Percentiles rank a stretch among this genome's conserved stretches.
Conservation (phyloP, 495 filamentous ascomycete genomes). For the Penicillium fimorum region DNA sequence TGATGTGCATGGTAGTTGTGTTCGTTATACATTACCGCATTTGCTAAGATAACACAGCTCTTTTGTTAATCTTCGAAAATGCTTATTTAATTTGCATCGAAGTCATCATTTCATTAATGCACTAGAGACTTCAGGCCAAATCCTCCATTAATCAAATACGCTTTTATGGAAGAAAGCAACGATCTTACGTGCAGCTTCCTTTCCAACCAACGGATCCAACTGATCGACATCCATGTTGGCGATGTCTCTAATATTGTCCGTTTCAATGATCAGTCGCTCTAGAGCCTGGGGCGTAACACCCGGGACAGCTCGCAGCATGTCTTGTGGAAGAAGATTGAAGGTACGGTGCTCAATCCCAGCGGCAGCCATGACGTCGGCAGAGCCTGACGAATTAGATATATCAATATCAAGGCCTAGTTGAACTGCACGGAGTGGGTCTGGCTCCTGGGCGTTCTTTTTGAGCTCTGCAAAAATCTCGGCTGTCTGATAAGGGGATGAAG, state of each 20-base stretch:
- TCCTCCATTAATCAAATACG: conserved; percentile 54
- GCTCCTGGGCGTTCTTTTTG: conserved; percentile 84
- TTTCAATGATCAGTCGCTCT: conserved; percentile 64
- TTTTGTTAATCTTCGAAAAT: neutral
- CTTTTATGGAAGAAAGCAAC: conserved; percentile 81
- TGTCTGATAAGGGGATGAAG: conserved; percentile 88
- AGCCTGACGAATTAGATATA: conserved; percentile 50
- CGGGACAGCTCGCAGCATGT: conserved; percentile 84
- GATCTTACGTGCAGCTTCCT: conserved; percentile 75
- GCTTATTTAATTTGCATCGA: neutral
- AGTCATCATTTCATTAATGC: neutral
- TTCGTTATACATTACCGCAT: neutral
- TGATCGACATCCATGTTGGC: conserved; percentile 82
- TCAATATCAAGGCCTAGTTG: conserved; percentile 73
- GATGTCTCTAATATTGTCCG: conserved; percentile 75
- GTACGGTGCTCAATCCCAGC: conserved; percentile 50
- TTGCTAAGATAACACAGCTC: neutral
- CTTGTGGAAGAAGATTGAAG: conserved; percentile 69
- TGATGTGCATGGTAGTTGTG: conserved; percentile 3
- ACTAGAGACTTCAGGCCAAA: neutral
- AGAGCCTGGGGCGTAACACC: conserved; percentile 81
- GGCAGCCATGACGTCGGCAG: conserved; percentile 58
- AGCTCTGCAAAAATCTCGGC: conserved; percentile 94
- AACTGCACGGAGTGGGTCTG: conserved; percentile 85
- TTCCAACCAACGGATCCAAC: conserved; percentile 70